phyloP scores from a whole-genome alignment of 306 rosid genomes.

The Quercus parvula region DNA sequence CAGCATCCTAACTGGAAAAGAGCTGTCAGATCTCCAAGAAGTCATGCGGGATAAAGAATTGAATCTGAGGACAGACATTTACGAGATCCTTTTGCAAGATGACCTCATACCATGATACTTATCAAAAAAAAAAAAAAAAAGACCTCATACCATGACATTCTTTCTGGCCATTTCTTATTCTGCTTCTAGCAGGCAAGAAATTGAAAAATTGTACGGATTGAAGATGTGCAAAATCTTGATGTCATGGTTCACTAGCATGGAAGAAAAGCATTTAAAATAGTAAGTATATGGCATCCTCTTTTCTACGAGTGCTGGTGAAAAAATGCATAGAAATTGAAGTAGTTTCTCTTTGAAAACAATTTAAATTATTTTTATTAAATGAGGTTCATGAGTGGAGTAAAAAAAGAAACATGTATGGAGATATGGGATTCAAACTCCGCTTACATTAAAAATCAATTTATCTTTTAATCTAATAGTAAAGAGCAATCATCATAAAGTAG shows the following conservation, averaged over 20 bases:
- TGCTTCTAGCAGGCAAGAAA: not conserved
- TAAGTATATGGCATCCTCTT: not conserved
- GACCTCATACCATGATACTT: conserved; percentile 29
- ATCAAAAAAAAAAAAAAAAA: not conserved
- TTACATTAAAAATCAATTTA: too few relatives aligned
- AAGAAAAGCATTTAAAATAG: not conserved
- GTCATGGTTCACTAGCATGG: not conserved
- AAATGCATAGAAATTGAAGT: not conserved
- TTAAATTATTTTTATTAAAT: too few relatives aligned
- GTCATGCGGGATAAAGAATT: conserved; percentile 96
- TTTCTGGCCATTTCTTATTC: not conserved
- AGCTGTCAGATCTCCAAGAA: conserved; percentile 95
- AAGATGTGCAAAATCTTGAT: not conserved
- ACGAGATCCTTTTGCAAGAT: conserved; percentile 88
- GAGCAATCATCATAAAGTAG: too few relatives aligned
- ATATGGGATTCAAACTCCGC: too few relatives aligned
- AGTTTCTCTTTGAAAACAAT: too few relatives aligned
- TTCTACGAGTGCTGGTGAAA: not conserved
- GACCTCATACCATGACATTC: conserved; percentile 31
- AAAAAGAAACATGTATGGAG: too few relatives aligned
- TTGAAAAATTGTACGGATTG: not conserved
- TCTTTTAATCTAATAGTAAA: too few relatives aligned
- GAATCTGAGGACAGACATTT: conserved; percentile 90
- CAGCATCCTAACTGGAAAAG: conserved; percentile 63
- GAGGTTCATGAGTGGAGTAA: too few relatives aligned